Percentiles rank a stretch among this genome's conserved stretches.
These are phyloP conservation scores for Boletellus sp. DNA, from an alignment of 768 basidiomycete genomes.

Conservation along the genomic window DNA sequence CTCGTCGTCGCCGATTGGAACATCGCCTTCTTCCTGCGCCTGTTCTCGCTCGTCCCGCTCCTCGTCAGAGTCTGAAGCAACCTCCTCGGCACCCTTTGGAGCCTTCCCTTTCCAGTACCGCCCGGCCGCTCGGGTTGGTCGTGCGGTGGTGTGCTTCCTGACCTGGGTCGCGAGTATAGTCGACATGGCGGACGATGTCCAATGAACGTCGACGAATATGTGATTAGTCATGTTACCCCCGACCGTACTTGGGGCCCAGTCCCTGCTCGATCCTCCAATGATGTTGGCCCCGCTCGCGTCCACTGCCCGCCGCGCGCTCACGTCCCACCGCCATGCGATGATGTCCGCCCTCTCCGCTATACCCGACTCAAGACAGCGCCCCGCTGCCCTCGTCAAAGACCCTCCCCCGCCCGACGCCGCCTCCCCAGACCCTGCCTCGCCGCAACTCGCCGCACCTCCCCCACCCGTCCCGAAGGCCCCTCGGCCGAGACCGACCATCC, in stretches of 20 bases:
- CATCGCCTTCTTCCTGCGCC: constrained; percentile 49
- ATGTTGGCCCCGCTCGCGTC: constrained; percentile 23
- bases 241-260: too few species aligned
- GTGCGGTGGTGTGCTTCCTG: constrained; percentile 72
- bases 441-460: constrained; percentile 68
- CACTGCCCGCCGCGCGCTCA: neutral
- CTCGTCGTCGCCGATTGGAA: constrained; percentile 56
- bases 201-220: constrained; percentile 7
- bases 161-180: constrained; percentile 33
- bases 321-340: constrained; percentile 51
- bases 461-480: constrained; percentile 64
- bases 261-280: constrained; percentile 1
- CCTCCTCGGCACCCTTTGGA: constrained; percentile 65
- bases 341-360: constrained; percentile 55
- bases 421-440: constrained; percentile 67
- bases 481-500: constrained; percentile 60
- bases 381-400: constrained; percentile 32
- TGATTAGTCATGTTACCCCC: constrained; percentile 17
- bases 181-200: constrained; percentile 23
- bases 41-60: constrained; percentile 45
- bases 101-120: constrained; percentile 92
- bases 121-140: constrained; percentile 74
- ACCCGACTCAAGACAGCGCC: constrained; percentile 16
- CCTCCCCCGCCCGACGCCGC: constrained; percentile 57
- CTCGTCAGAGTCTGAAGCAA: constrained; percentile 63